Conservation (phyloP, 2,329 filamentous ascomycete species). For the Phaeosphaeria sp. region DNA sequence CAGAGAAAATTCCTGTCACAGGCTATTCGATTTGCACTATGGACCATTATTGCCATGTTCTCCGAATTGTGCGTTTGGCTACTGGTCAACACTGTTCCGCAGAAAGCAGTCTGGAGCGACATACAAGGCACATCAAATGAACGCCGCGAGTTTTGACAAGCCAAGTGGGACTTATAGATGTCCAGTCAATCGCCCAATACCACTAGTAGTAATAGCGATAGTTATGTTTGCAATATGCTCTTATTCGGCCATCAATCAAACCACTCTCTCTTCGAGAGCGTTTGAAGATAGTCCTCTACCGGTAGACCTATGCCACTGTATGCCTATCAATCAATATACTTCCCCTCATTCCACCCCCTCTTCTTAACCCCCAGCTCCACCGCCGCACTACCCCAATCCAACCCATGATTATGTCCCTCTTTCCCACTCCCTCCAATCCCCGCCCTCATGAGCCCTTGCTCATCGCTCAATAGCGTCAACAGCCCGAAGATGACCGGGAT, state of each 20-base stretch:
- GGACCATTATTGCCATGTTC: neutral
- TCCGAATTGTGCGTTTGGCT: neutral
- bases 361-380: constrained; percentile 93
- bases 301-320: too few relatives aligned
- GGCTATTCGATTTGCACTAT: neutral
- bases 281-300: too few relatives aligned
- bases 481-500: constrained; percentile 92
- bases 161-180: too few relatives aligned
- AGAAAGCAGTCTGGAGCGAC: neutral
- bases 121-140: neutral
- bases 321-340: constrained; percentile 54
- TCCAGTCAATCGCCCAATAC: too few relatives aligned
- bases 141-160: neutral
- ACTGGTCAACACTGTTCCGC: neutral
- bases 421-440: constrained; percentile 64
- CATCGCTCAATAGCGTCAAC: constrained; percentile 85
- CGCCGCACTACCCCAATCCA: constrained; percentile 93
- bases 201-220: too few relatives aligned
- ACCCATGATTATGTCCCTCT: constrained; percentile 85
- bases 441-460: constrained; percentile 84
- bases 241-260: neutral
- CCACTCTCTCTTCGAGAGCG: neutral
- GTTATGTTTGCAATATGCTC: neutral
- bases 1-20: neutral
- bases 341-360: constrained; percentile 79